These are phyloP conservation scores for Aspergillus pseudoterreus DNA, from an alignment of 2,329 filamentous ascomycete genomes.

Conservation along the genomic window DNA sequence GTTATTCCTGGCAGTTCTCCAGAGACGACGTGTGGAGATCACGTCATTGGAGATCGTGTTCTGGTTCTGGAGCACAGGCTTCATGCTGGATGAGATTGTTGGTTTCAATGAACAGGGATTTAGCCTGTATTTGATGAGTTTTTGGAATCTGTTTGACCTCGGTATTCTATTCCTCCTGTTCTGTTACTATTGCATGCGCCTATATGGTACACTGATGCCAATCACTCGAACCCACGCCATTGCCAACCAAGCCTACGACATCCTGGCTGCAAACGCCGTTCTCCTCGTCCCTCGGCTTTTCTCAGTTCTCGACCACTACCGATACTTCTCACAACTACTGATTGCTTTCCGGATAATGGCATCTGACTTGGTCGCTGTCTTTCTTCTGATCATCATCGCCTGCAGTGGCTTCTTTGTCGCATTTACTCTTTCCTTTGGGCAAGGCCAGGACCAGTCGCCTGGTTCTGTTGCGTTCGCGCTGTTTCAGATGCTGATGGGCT, in stretches of 20 bases:
- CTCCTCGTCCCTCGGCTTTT: constrained; percentile 87
- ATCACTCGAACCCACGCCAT: constrained; percentile 65
- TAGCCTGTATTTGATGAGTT: constrained; percentile 93
- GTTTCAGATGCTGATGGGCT: constrained; percentile 93
- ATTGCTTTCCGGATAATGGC: constrained; percentile 96
- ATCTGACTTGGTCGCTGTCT: constrained; percentile 78
- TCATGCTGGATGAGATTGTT: constrained; percentile 93
- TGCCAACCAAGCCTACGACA: constrained; percentile 85
- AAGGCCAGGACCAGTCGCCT: constrained; percentile 58
- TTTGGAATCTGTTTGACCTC: constrained; percentile 94
- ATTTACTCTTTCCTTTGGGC: constrained; percentile 77
- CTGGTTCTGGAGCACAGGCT: constrained; percentile 97
- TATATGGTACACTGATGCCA: constrained; percentile 81
- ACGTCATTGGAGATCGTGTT: constrained; percentile 83
- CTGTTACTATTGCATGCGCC: constrained; percentile 82
- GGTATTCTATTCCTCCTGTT: constrained; percentile 83
- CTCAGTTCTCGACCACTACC: constrained; percentile 89
- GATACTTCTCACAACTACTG: constrained; percentile 90
- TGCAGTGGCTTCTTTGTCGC: constrained; percentile 96
- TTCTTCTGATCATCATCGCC: constrained; percentile 76
- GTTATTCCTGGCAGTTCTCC: constrained; percentile 79
- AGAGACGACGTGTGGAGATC: constrained; percentile 71
- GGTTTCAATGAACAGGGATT: constrained; percentile 97
- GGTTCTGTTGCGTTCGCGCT: constrained; percentile 80
- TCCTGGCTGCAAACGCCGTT: constrained; percentile 87